Evolutionary conservation across 2,329 filamentous ascomycete genomes (phyloP).

Genomic region (Claviceps sp.): DNA sequence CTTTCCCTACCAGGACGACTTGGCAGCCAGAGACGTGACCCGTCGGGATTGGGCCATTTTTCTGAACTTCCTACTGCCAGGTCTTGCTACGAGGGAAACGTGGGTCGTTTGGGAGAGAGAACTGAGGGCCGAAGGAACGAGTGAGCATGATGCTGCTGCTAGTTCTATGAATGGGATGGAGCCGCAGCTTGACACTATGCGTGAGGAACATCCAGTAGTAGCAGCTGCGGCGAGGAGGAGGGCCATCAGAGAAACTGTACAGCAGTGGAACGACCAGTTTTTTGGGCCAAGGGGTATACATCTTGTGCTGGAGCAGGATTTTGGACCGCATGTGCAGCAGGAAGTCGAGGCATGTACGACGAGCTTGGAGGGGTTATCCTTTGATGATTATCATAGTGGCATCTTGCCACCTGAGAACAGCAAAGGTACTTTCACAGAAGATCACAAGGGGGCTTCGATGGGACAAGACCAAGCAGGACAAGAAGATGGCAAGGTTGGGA

Average conservation of each 20-base stretch:
- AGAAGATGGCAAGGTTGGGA: not conserved
- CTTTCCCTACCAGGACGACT: slow-evolving; percentile 28
- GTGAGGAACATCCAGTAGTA: slow-evolving; percentile 6
- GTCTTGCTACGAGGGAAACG: slow-evolving; percentile 30
- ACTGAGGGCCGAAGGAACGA: slow-evolving; percentile 25
- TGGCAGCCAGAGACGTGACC: slow-evolving; percentile 30
- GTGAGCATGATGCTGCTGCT: slow-evolving; percentile 9
- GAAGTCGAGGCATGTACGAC: slow-evolving; percentile 5
- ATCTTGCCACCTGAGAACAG: slow-evolving; percentile 14
- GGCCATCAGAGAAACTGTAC: slow-evolving; percentile 27
- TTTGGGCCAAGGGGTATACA: slow-evolving; percentile 36
- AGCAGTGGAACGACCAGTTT: slow-evolving; percentile 45
- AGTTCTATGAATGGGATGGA: slow-evolving; percentile 19
- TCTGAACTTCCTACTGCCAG: slow-evolving; percentile 40
- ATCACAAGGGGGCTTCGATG: not conserved
- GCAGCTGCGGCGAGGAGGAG: slow-evolving; percentile 8
- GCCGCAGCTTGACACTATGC: slow-evolving; percentile 28
- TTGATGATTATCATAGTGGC: slow-evolving; percentile 21
- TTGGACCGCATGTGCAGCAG: slow-evolving; percentile 5
- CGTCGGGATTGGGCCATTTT: slow-evolving; percentile 47
- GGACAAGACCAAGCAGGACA: not conserved
- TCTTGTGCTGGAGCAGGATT: slow-evolving; percentile 20
- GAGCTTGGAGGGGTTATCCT: slow-evolving; percentile 20
- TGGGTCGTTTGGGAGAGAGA: slow-evolving; percentile 36
- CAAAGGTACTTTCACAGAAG: slow-evolving; percentile 20